Base-by-base conservation (phyloP, 306 rosid species). In the Quercus dentata region DNA sequence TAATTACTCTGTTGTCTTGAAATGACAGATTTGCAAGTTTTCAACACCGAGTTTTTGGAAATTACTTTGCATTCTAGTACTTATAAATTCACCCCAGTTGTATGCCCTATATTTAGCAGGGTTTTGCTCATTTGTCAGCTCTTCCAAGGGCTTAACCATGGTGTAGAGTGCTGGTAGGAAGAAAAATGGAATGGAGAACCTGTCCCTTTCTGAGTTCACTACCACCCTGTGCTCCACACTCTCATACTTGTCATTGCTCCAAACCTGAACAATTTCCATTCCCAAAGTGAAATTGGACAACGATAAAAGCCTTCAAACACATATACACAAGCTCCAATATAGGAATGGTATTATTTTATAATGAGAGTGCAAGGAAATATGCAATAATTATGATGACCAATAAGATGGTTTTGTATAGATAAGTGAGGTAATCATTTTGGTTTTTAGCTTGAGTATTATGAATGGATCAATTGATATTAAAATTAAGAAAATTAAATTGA, bases 181-280 rank as follows among this genome's bases (percentile, higher is more conserved):
- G 86, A 87, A 88, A 81, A 77, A 86, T 0, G 93, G 87, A 72
- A 88, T 76, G 2, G 93, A 89, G 57, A 81, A 77, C 74, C 97
- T 90, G 38, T 88, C 89, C 74, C 23, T 88, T 17, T 87, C 80
- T 3, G 85, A n/a, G 81, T 87, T 87, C 62, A 86, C 88, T 74
- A 80, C 35, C 64, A 73, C 94, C 74, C 90, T 90, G 59, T 93
- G 97, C 54, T 90, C 94, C 52, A 82, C 89, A 72, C 94, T 92
- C 76, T 91, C 88, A 74, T 88, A 90, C 5, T 25, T 85, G 23
- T 84, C 90, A 38, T 38, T 38, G 44, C 44, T 38, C 44, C 44
- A 38, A 7, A 38, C 44, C 44, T 38, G 46, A 7, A 81, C 6
- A 28, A 13, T 27, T 61, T 25, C 68, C 19, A 18, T 30, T 64